These are phyloP conservation scores for Solanum acaule DNA, from an alignment of 257 asterid genomes.

Conservation along the genomic window DNA sequence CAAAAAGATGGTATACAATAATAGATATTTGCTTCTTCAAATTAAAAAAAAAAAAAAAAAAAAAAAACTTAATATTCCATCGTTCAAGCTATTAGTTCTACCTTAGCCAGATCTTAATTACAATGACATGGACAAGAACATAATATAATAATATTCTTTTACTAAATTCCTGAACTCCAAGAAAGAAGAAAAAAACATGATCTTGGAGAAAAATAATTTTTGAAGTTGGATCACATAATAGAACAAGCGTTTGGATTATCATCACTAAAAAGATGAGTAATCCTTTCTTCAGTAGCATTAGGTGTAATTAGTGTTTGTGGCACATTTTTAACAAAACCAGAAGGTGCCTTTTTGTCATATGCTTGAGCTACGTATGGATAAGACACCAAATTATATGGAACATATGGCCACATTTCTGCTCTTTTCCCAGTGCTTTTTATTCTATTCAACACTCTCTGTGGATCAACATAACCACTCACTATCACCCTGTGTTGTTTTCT, in stretches of 20 bases:
- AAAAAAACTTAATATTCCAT: not conserved
- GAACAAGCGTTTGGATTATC: constrained; percentile 87
- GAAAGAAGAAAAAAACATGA: not conserved
- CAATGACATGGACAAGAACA: not conserved
- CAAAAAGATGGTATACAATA: not conserved
- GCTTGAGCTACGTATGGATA: constrained; percentile 62
- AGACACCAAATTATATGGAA: constrained; percentile 57
- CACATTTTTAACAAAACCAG: constrained; percentile 59
- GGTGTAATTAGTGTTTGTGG: constrained; percentile 36
- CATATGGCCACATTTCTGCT: constrained; percentile 87
- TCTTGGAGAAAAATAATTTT: not conserved
- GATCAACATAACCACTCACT: constrained; percentile 67
- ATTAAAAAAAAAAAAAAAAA: not conserved
- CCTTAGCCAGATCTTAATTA: not conserved
- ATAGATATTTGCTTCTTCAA: not conserved
- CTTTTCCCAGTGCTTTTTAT: constrained; percentile 73
- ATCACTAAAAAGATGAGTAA: constrained; percentile 60
- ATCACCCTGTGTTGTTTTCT: constrained; percentile 58
- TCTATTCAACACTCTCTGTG: constrained; percentile 52
- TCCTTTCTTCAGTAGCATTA: constrained; percentile 44
- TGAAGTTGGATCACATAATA: constrained; percentile 43
- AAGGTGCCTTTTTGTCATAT: constrained; percentile 71
- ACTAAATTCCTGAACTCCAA: not conserved
- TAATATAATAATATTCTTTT: not conserved
- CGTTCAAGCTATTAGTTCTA: not conserved